phyloP scores from a whole-genome alignment of 495 filamentous ascomycete species.

The Tuber brumale region DNA sequence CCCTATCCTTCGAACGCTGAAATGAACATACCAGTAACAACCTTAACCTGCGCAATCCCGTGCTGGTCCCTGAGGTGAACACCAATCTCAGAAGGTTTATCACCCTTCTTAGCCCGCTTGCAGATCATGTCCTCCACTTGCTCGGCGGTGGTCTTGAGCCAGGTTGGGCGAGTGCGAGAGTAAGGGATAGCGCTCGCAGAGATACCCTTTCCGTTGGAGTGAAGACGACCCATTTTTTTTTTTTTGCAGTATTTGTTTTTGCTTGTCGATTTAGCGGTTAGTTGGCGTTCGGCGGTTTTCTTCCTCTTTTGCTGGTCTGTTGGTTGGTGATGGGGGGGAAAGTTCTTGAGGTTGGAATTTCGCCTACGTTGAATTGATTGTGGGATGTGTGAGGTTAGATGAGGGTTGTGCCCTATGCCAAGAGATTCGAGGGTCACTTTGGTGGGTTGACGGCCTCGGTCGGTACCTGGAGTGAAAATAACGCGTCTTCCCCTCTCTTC shows the following conservation, averaged over 20 bases:
- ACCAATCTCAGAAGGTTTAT: slow-evolving; percentile 96
- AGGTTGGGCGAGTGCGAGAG: slow-evolving; percentile 81
- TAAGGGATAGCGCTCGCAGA: slow-evolving; percentile 90
- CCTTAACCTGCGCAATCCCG: slow-evolving; percentile 92
- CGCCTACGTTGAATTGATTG: slow-evolving; percentile 24
- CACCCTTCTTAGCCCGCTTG: slow-evolving; percentile 96
- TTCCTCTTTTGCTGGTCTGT: slow-evolving; percentile 27
- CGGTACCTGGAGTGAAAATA: not conserved
- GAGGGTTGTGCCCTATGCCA: not conserved
- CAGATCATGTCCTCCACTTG: slow-evolving; percentile 97
- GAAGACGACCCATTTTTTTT: slow-evolving; percentile 88
- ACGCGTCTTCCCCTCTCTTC: not conserved
- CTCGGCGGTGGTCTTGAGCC: slow-evolving; percentile 55
- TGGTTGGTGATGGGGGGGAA: slow-evolving; percentile 20
- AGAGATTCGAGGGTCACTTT: not conserved
- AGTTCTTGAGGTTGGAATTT: slow-evolving; percentile 23
- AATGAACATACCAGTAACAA: slow-evolving; percentile 74
- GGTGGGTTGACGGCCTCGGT: too few species aligned
- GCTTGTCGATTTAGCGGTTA: slow-evolving; percentile 31
- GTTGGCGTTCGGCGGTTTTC: slow-evolving; percentile 41
- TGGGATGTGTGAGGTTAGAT: not conserved
- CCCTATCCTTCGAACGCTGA: slow-evolving; percentile 6
- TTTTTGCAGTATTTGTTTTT: slow-evolving; percentile 36
- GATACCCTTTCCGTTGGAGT: slow-evolving; percentile 99
- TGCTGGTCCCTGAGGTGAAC: slow-evolving; percentile 94